Percentiles rank a stretch among this genome's conserved stretches.
Evolutionary conservation across 2,329 filamentous ascomycete species (phyloP).

Genomic region (Ilyonectria sp.): DNA sequence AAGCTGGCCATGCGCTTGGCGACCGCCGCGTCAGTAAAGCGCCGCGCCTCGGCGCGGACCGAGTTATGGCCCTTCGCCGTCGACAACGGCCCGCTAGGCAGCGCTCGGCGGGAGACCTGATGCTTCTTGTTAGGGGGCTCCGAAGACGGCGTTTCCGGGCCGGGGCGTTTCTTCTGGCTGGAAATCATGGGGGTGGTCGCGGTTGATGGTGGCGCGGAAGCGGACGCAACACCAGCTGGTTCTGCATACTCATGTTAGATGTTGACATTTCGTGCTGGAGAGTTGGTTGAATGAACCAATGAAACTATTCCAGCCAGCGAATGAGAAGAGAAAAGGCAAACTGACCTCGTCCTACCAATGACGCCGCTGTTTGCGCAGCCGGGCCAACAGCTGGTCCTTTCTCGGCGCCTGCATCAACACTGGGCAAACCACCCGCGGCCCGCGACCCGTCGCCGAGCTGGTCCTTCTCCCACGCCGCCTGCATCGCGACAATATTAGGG

Average conservation of each 20-base stretch:
- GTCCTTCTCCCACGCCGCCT: constrained; percentile 50
- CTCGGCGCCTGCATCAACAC: not conserved
- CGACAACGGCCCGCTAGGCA: not conserved
- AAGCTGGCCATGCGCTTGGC: constrained; percentile 29
- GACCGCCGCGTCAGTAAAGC: constrained; percentile 42
- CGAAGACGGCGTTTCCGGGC: not conserved
- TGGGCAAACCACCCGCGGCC: not conserved
- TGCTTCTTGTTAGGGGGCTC: constrained; percentile 10
- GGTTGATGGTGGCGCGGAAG: not conserved
- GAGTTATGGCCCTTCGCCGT: constrained; percentile 3
- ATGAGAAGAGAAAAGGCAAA: not conserved
- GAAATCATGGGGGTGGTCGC: not conserved
- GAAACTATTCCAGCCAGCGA: not conserved
- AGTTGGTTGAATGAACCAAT: not conserved
- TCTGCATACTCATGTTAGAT: not conserved
- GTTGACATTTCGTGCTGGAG: not conserved
- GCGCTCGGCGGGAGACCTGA: not conserved
- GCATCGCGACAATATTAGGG: constrained; percentile 48
- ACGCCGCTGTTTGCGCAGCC: not conserved
- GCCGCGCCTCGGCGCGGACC: constrained; percentile 29
- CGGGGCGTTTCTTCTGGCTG: constrained; percentile 1
- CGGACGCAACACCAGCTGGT: not conserved
- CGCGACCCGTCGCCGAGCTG: not conserved
- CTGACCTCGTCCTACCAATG: not conserved
- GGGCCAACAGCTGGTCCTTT: not conserved